Percentiles rank a stretch among this genome's conserved stretches.
Conservation (phyloP, 2,329 filamentous ascomycete genomes). For the Colletotrichum sp. region DNA sequence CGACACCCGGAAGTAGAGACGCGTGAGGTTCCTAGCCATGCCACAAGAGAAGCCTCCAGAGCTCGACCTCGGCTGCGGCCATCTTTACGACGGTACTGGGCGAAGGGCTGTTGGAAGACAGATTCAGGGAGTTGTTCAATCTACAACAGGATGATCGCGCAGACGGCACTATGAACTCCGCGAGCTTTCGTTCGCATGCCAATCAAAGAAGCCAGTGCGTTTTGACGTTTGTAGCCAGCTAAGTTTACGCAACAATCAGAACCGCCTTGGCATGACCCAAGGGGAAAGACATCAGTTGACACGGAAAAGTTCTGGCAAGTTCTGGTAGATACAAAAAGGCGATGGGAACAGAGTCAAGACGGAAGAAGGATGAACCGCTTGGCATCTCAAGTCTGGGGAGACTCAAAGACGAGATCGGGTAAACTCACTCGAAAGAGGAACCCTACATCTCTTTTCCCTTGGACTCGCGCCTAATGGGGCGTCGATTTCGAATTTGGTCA, state of each 20-base stretch:
- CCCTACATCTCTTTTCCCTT: background rate
- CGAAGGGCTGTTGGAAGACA: background rate
- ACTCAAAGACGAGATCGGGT: background rate
- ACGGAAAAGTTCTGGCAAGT: background rate
- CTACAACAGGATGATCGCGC: background rate
- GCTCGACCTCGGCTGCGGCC: background rate
- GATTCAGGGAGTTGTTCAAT: background rate
- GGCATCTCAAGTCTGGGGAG: background rate
- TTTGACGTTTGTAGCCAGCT: background rate
- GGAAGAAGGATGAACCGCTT: background rate
- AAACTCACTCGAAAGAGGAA: background rate
- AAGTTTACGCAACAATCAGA: background rate
- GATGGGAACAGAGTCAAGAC: background rate
- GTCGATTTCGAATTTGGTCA: background rate
- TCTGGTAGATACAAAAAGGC: background rate
- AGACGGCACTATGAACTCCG: background rate
- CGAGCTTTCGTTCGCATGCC: background rate
- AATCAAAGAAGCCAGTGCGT: background rate
- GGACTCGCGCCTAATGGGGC: background rate
- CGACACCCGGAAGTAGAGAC: background rate
- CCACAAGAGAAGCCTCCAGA: background rate
- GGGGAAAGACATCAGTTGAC: background rate
- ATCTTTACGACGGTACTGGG: background rate
- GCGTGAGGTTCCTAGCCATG: background rate
- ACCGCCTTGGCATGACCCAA: background rate